Evolutionary conservation across 1,284 basidiomycete species (phyloP), one percentile per base, ranked within the genome.

Genomic region (Vanrija sp.): DNA sequence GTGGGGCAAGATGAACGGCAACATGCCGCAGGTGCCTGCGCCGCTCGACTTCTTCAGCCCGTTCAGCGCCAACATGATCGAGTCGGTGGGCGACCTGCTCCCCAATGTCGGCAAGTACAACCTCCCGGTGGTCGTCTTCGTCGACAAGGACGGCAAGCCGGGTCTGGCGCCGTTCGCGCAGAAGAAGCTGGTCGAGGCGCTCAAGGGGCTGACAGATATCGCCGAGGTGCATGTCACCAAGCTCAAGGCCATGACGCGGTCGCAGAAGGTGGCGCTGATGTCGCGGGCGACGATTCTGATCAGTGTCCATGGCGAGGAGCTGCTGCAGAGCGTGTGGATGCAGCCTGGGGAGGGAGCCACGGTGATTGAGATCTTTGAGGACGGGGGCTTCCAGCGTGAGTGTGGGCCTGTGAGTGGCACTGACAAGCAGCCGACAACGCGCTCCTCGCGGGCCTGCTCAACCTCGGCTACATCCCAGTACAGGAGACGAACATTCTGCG

Each of bases 1-100:
- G 41, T 68, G 68, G 65, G 71, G 67, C 45, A 73, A 73, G 67
- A 75, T 75, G 73, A 71, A 70, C 52, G 66, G 63, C 20, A 51
- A 60, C 22, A 58, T 69, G 9, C 65, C 65, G 0, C 16, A 51
- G 1, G 37, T 68, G 5, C 15, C 47, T 1, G 59, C 65, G 1
- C 60, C 64, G 6, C 35, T 35, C 12, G 42, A 53, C 16, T 72
- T 69, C 55, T 72, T 66, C 53, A 60, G 62, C 6, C 62, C 67
- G 3, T 62, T 67, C 52, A 6, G 19, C 15, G 10, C 35, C 23
- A 67, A 63, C 45, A 61, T 70, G 45, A 51, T 67, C 41, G 48
- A 58, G 6, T 59, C 67, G 0, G 23, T 67, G 1, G 64, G 66
- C 16, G 45, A 52, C 47, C 15, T 35, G 22, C 45, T 56, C 20